A percentile compares a stretch with the other conserved stretches of the same genome.
phyloP scores from a whole-genome alignment of 1,284 basidiomycete genomes.

The Nidula niveotomentosa region DNA sequence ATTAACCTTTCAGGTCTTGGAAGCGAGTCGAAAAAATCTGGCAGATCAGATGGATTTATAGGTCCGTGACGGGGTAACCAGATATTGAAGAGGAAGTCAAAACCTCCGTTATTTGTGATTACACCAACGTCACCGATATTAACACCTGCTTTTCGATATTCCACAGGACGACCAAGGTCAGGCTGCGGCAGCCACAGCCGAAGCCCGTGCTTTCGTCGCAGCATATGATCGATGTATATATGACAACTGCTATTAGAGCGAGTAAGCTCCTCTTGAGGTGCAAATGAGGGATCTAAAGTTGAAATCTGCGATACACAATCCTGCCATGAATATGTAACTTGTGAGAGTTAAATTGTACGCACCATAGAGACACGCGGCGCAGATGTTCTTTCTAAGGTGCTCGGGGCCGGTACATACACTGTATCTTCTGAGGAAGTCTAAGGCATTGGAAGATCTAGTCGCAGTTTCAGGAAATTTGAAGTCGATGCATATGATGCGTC shows the following conservation, averaged over 20 bases:
- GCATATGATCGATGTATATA: neutral
- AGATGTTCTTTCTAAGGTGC: no score
- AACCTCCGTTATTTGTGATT: slow-evolving; percentile 22
- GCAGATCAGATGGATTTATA: slow-evolving; percentile 10
- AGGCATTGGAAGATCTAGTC: no score
- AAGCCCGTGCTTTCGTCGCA: slow-evolving; percentile 16
- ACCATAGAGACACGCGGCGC: no score
- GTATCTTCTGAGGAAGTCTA: no score
- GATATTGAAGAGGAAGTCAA: slow-evolving; percentile 31
- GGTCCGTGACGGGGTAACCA: slow-evolving; percentile 14
- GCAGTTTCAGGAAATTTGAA: no score
- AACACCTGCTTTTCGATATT: slow-evolving; percentile 19
- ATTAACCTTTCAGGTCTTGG: neutral
- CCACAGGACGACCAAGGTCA: slow-evolving; percentile 11
- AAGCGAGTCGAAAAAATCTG: slow-evolving; percentile 5
- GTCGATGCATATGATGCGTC: no score
- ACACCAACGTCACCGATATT: slow-evolving; percentile 23
- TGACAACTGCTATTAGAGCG: neutral
- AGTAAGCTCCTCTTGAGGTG: neutral
- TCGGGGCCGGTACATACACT: no score
- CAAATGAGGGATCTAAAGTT: neutral
- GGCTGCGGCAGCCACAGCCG: slow-evolving; percentile 27
- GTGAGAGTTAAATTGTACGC: no score
- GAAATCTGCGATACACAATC: neutral
- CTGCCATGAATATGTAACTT: no score